Conservation (phyloP, 2,329 filamentous ascomycete genomes). For the Aspergillus sp. region DNA sequence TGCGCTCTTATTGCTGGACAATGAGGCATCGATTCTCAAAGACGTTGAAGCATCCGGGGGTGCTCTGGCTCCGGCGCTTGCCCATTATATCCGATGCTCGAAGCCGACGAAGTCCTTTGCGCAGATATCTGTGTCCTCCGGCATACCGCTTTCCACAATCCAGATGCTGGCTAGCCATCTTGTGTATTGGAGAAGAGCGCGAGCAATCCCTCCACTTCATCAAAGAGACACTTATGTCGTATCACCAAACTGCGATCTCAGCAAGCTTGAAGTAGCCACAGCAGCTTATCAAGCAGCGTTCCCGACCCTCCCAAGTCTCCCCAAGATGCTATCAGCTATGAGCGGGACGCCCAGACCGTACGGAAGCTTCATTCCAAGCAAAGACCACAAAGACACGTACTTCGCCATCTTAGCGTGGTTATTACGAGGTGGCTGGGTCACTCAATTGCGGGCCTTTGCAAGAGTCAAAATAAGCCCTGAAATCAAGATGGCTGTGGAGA, state of each 20-base stretch:
- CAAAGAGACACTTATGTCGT: constrained; percentile 88
- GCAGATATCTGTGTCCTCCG: constrained; percentile 61
- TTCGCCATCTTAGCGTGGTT: constrained; percentile 93
- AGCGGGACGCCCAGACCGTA: constrained; percentile 80
- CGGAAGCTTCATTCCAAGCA: constrained; percentile 79
- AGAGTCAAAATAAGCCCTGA: constrained; percentile 83
- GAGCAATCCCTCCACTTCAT: constrained; percentile 87
- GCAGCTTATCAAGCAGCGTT: constrained; percentile 76
- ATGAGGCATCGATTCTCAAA: constrained; percentile 76
- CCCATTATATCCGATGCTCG: constrained; percentile 67
- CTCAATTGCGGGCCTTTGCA: constrained; percentile 85
- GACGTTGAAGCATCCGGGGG: constrained; percentile 70
- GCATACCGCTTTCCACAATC: constrained; percentile 76
- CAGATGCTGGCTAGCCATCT: constrained; percentile 88
- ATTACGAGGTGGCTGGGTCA: constrained; percentile 89
- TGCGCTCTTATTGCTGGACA: constrained; percentile 78
- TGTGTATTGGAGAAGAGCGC: constrained; percentile 92
- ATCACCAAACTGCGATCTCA: constrained; percentile 82
- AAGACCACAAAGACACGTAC: constrained; percentile 83
- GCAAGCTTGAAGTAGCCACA: constrained; percentile 68
- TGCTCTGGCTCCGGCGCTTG: constrained; percentile 72
- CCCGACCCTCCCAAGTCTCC: constrained; percentile 76
- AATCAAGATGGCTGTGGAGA: constrained; percentile 77
- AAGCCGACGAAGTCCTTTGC: constrained; percentile 70
- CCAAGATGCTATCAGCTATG: constrained; percentile 83